Base-by-base conservation (phyloP, 345 rosid genomes). In the Orychophragmus violaceus region DNA sequence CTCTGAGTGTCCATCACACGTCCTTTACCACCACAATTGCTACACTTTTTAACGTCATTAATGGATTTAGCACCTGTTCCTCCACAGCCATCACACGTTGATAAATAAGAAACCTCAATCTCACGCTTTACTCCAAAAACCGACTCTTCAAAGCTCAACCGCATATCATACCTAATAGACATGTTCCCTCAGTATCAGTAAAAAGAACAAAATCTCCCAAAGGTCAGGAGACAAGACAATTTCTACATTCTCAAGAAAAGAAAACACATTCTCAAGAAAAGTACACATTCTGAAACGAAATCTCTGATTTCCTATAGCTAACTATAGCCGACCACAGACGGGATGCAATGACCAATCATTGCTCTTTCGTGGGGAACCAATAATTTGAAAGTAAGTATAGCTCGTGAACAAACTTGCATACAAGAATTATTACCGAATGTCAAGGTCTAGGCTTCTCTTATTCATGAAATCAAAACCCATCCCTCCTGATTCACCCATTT, bases 11-110 rank as follows among this genome's bases (percentile, higher is more conserved):
- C 79, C 84, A 82, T 81, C 52, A 80, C 85, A 54, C 81, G 87
- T 39, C 98, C 97, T 78, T 82, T 85, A 71, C 97, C 97, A 44
- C 84, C 90, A 77, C 98, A 93, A 42, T 76, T 72, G 44, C 37
- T 58, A 74, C 98, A 93, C 58, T 81, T 46, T 75, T 82, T 83
- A 45, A 93, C 63, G 60, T 68, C 70, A 51, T 75, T 73, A 64
- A 78, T 77, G 49, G 94, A 84, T 77, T 80, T 84, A 68, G 98
- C 96, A 72, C 98, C 98, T 18, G 96, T 85, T 76, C 96, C 97
- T 70, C 76, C 77, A 46, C 97, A 93, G 18, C 59, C 64, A 77
- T 73, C 86, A 76, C 98, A 93, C 8, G 84, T 79, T 72, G 85
- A 87, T 54, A 84, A 74, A 76, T 72, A 79, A 62, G 90, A 77